Conservation (phyloP, 2,329 filamentous ascomycete genomes). For the Parafenestella ontariensis region DNA sequence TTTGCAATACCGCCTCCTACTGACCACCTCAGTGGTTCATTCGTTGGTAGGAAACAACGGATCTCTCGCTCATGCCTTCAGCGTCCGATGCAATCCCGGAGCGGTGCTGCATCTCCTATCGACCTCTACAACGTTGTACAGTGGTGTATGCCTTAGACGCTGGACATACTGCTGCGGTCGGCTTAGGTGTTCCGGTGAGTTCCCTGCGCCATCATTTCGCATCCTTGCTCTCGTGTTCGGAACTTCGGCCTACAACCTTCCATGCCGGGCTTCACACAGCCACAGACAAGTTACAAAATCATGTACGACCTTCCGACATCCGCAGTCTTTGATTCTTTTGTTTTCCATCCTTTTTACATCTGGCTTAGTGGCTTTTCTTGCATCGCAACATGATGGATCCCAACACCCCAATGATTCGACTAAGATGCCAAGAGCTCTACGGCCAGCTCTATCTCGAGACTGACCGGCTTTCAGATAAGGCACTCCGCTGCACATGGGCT, state of each 20-base stretch:
- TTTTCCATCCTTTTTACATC: background rate
- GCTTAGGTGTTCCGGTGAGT: background rate
- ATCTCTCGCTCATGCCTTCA: no score
- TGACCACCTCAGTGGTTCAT: conserved; percentile 62
- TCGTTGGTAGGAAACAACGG: conserved; percentile 60
- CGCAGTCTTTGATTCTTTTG: background rate
- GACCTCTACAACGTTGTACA: no score
- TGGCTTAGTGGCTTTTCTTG: no score
- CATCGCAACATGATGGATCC: background rate
- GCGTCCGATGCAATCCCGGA: no score
- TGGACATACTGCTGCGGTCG: background rate
- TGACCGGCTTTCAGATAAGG: background rate
- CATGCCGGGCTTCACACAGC: background rate
- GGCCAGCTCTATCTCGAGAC: background rate
- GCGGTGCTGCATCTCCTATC: no score
- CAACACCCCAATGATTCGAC: background rate
- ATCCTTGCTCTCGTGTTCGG: background rate
- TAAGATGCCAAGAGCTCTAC: background rate
- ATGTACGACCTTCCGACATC: background rate
- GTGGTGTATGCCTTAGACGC: background rate
- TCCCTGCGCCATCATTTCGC: background rate
- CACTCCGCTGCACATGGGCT: background rate
- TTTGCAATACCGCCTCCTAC: conserved; percentile 63
- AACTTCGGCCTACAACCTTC: background rate
- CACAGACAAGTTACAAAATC: background rate